Evolutionary conservation across 2,329 filamentous ascomycete genomes (phyloP).

Genomic region (Pseudocercospora musae): DNA sequence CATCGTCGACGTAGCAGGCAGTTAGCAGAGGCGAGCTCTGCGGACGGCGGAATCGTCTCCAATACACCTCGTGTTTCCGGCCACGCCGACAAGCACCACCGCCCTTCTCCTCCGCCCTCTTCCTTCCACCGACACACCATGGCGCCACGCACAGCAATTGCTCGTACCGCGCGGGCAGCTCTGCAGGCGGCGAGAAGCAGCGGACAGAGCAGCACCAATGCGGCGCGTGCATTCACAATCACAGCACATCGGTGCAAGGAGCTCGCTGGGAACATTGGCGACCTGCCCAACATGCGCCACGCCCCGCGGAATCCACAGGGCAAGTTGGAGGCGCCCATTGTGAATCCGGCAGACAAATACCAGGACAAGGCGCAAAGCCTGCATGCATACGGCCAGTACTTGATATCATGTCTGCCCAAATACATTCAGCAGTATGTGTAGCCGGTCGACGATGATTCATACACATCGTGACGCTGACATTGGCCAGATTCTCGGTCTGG

Average conservation of each 20-base stretch:
- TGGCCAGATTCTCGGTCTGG: conserved; percentile 82
- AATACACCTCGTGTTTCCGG: background rate
- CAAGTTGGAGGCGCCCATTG: conserved; percentile 70
- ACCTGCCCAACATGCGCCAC: conserved; percentile 45
- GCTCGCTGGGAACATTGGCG: conserved; percentile 40
- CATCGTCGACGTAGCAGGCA: background rate
- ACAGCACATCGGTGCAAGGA: conserved; percentile 44
- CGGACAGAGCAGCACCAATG: conserved; percentile 8
- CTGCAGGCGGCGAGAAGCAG: conserved; percentile 7
- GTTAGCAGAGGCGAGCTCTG: background rate
- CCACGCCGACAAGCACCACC: background rate
- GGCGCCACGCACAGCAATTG: background rate
- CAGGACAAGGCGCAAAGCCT: conserved; percentile 79
- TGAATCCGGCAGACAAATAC: conserved; percentile 93
- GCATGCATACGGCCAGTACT: conserved; percentile 92
- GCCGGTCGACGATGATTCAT: background rate
- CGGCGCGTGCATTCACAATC: conserved; percentile 44
- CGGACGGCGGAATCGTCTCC: background rate
- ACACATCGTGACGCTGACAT: background rate
- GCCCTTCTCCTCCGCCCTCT: background rate
- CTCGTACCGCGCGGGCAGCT: conserved; percentile 8
- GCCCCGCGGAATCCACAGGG: conserved; percentile 42
- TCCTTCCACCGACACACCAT: background rate
- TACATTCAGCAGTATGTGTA: conserved; percentile 79
- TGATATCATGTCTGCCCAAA: conserved; percentile 95